Evolutionary conservation across 2,329 filamentous ascomycete genomes (phyloP), one percentile per base, ranked within the genome.

Genomic region (Plenodomus lindquistii): DNA sequence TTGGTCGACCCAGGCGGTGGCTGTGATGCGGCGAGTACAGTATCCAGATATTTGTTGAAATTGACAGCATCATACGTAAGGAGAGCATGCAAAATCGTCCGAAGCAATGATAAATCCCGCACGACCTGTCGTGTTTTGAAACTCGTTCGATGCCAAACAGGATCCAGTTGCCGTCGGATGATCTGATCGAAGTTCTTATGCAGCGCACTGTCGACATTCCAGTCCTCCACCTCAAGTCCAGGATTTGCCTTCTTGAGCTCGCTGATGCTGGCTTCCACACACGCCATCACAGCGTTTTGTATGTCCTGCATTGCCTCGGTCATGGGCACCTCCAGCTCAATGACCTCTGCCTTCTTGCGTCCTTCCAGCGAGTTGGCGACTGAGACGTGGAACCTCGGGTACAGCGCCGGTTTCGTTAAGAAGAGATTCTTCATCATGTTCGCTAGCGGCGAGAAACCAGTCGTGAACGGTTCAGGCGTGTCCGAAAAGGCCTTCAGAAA

Each of bases 401-500:
- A 99, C 13, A 99, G 74, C 0, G 92, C 92, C 0, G 88, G 87
- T 67, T 94, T 96, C 43, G 88, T 84, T 35, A 99, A 77, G 65
- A 97, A 97, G 18, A 99, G 75, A 65, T 94, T 97, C 52, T 91
- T 84, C 85, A 99, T 87, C 85, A 95, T 95, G 41, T 85, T 91
- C 1, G 91, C 83, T 37, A 99, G 78, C 4, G 94, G 93, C 3
- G 91, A 85, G 72, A 96, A 97, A 1, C 92, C 93, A 0, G 84
- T 86, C 0, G 89, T 88, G 66, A 99, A 95, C 0, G 92, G 88
- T 66, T 97, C 92, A 0, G 94, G 93, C 27, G 87, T 89, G 69
- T 99, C 94, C 0, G 92, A 94, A 67, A 99, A 96, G 11, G 94
- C 94, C 67, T 99, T 99, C 24, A 99, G 79, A 61, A 99, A 97